A percentile compares a stretch with the other conserved stretches of the same genome.
Conservation (phyloP, 768 basidiomycete species). For the Clitopilus hobsonii region DNA sequence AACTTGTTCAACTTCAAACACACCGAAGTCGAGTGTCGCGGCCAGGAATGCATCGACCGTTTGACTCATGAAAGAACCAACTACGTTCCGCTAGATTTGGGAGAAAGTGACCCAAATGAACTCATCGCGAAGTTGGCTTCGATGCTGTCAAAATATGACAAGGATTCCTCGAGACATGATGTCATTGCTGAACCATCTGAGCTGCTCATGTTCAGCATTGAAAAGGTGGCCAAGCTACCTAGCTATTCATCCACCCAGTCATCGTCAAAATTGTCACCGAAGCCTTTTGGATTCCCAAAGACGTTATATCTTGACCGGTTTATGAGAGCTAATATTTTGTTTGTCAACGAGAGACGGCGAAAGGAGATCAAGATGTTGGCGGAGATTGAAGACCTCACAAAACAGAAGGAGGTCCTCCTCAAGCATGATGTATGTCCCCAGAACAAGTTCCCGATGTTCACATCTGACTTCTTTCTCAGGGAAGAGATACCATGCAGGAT, state of each 20-base stretch:
- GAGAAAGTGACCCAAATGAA: conserved; percentile 41
- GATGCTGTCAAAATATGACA: conserved; percentile 29
- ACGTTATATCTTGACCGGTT: conserved; percentile 72
- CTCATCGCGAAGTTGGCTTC: conserved; percentile 53
- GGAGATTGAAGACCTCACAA: conserved; percentile 43
- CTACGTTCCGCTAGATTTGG: conserved; percentile 50
- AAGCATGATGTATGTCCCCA: conserved; percentile 47
- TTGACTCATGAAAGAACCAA: conserved; percentile 28
- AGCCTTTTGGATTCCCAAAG: conserved; percentile 58
- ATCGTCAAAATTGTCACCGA: conserved; percentile 21
- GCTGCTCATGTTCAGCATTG: conserved; percentile 54
- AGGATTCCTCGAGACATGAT: conserved; percentile 35
- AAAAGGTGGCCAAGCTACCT: conserved; percentile 10
- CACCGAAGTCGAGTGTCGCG: conserved; percentile 34
- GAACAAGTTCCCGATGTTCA: not conserved
- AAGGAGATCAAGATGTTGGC: conserved; percentile 35
- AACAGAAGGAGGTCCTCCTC: conserved; percentile 43
- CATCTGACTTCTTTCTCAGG: conserved; percentile 30
- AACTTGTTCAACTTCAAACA: conserved; percentile 55
- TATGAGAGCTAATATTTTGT: conserved; percentile 49
- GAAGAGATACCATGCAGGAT: conserved; percentile 58
- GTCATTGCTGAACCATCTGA: conserved; percentile 63
- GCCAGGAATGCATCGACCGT: conserved; percentile 8
- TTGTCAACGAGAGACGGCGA: conserved; percentile 31
- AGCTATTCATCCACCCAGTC: conserved; percentile 1